Conservation (phyloP, 1,284 basidiomycete genomes). For the Leccinum fallax region DNA sequence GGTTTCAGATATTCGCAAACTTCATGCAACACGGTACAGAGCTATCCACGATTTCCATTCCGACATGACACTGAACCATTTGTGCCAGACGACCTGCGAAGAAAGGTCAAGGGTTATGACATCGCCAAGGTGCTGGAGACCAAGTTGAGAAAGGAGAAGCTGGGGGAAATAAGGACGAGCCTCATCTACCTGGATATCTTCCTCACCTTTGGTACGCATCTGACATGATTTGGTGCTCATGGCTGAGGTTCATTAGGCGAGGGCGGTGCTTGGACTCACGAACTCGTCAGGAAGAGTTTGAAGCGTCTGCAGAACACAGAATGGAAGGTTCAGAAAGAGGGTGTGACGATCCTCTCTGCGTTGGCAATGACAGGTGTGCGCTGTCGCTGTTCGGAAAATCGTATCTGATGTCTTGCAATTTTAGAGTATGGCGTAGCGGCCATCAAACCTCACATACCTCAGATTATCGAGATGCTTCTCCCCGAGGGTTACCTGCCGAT, state of each 20-base stretch:
- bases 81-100: conserved; percentile 19
- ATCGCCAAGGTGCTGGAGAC: conserved; percentile 20
- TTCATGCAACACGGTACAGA: conserved; percentile 26
- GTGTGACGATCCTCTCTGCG: conserved; percentile 26
- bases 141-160: conserved; percentile 17
- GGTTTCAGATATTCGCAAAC: conserved; percentile 31
- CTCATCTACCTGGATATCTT: conserved; percentile 30
- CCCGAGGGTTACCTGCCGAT: not conserved
- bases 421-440: conserved; percentile 18
- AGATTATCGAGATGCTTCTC: conserved; percentile 22
- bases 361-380: conserved; percentile 24
- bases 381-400: not conserved
- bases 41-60: too few species aligned
- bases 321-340: conserved; percentile 28
- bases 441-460: conserved; percentile 11
- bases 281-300: conserved; percentile 19
- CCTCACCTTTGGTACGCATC: conserved; percentile 16
- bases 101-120: conserved; percentile 10
- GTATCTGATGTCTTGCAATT: not conserved
- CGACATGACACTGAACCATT: conserved; percentile 2
- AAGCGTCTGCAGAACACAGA: not conserved
- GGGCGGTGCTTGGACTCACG: conserved; percentile 1
- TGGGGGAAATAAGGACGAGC: conserved; percentile 25
- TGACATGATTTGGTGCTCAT: not conserved
- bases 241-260: conserved; percentile 5